These are phyloP conservation scores for Lasiodiplodia theobromae DNA, from an alignment of 2,329 filamentous ascomycete species.

Conservation along the genomic window DNA sequence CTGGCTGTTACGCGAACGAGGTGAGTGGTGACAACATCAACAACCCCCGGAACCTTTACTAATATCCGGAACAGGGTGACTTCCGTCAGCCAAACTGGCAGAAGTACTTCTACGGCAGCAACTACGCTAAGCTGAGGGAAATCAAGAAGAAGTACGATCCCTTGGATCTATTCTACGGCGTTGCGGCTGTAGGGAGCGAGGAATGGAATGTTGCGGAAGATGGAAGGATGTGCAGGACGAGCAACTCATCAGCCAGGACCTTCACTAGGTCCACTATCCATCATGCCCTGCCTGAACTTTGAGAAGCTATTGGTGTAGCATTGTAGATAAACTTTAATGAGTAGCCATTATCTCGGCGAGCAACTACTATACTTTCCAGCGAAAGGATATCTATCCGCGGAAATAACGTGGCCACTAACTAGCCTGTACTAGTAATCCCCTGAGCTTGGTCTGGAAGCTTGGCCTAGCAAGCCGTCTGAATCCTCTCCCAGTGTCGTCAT, in stretches of 20 bases:
- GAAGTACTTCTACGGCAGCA: conserved; percentile 37
- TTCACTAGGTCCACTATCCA: too few relatives aligned
- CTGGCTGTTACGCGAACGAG: conserved; percentile 35
- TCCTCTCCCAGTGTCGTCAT: too few relatives aligned
- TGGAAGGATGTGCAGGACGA: conserved; percentile 31
- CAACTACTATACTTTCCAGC: too few relatives aligned
- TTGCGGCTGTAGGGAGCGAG: conserved; percentile 38
- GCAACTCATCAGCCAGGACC: background rate
- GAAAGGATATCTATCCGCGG: too few relatives aligned
- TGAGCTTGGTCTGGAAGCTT: too few relatives aligned
- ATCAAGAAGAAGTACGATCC: conserved; percentile 39
- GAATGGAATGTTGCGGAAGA: conserved; percentile 34
- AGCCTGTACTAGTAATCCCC: too few relatives aligned
- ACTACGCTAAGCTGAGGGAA: conserved; percentile 34
- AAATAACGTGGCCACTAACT: too few relatives aligned
- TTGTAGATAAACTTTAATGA: too few relatives aligned
- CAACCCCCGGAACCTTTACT: background rate
- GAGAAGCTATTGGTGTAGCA: too few relatives aligned
- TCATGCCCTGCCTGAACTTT: too few relatives aligned
- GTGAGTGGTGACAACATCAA: background rate
- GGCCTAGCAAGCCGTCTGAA: too few relatives aligned
- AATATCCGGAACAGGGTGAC: conserved; percentile 32
- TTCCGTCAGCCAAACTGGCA: conserved; percentile 39
- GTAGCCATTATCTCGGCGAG: too few relatives aligned
- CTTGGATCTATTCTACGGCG: conserved; percentile 35